phyloP scores from a whole-genome alignment of 176 grass and related monocot genomes.

The Eremochloa ophiuroides region DNA sequence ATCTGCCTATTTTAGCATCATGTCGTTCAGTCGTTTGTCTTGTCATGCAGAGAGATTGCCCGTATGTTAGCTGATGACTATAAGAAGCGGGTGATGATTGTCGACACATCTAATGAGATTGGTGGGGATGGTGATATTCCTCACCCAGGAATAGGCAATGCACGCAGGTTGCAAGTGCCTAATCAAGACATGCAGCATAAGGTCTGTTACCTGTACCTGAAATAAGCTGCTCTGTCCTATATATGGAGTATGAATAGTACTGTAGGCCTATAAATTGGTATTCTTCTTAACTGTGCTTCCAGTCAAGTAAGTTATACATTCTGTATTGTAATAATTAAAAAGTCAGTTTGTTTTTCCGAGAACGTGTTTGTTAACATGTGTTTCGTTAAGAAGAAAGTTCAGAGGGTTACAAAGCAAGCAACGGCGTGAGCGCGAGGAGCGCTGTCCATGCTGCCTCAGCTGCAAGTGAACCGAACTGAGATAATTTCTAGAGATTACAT shows the following conservation, averaged over 20 bases:
- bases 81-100: constrained; percentile 81
- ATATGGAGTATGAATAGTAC: neutral
- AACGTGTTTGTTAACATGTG: no score
- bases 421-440: no score
- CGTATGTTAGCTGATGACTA: constrained; percentile 83
- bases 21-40: neutral
- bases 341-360: no score
- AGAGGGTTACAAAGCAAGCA: no score
- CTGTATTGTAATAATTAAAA: no score
- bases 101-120: constrained; percentile 97
- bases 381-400: no score
- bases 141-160: constrained; percentile 72
- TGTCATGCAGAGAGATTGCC: constrained; percentile 76
- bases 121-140: constrained; percentile 94
- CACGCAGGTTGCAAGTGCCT: constrained; percentile 88
- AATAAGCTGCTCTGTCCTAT: neutral
- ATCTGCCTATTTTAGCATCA: neutral
- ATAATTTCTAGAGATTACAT: no score
- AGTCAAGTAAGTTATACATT: neutral
- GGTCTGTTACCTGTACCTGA: constrained; percentile 35
- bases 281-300: neutral
- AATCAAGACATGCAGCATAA: constrained; percentile 83
- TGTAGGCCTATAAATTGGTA: neutral
- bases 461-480: no score
- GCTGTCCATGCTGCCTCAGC: no score